phyloP scores from a whole-genome alignment of 768 basidiomycete genomes.

The Solioccasus polychromus region DNA sequence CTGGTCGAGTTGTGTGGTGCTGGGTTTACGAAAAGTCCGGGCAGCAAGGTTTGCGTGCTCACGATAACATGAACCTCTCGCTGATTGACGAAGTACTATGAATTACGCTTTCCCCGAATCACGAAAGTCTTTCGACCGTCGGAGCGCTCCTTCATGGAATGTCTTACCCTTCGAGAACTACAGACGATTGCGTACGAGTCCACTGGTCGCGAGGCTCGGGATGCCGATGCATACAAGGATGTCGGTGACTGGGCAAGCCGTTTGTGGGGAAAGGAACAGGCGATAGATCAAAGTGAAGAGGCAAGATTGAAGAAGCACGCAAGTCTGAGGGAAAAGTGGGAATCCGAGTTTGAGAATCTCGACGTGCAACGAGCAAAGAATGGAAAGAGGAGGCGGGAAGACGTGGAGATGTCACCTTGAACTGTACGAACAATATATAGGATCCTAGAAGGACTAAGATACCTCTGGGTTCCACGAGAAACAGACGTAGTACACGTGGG shows the following conservation, averaged over 20 bases:
- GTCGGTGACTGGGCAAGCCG: constrained; percentile 43
- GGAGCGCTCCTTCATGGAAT: constrained; percentile 68
- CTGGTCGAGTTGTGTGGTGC: constrained; percentile 77
- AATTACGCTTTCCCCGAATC: constrained; percentile 80
- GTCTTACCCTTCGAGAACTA: constrained; percentile 45
- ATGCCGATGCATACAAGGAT: constrained; percentile 41
- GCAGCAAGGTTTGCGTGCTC: constrained; percentile 46
- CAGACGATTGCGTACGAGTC: constrained; percentile 53
- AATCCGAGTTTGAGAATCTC: constrained; percentile 36
- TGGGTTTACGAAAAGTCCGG: constrained; percentile 71
- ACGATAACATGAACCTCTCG: not conserved
- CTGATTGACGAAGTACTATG: constrained; percentile 57
- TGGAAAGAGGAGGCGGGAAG: constrained; percentile 17
- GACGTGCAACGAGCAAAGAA: constrained; percentile 23
- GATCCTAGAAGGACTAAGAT: no score
- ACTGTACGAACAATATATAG: not conserved
- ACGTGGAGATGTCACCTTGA: constrained; percentile 26
- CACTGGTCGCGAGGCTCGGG: constrained; percentile 47
- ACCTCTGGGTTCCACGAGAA: no score
- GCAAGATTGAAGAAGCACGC: constrained; percentile 39
- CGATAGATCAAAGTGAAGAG: constrained; percentile 27
- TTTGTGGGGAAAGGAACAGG: constrained; percentile 40
- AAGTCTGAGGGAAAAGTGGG: constrained; percentile 39
- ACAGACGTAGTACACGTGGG: no score
- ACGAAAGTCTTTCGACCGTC: constrained; percentile 59